Percentiles rank a stretch among this genome's conserved stretches.
These are phyloP conservation scores for Mimosa pudica DNA, from an alignment of 306 rosid genomes.

Conservation along the genomic window DNA sequence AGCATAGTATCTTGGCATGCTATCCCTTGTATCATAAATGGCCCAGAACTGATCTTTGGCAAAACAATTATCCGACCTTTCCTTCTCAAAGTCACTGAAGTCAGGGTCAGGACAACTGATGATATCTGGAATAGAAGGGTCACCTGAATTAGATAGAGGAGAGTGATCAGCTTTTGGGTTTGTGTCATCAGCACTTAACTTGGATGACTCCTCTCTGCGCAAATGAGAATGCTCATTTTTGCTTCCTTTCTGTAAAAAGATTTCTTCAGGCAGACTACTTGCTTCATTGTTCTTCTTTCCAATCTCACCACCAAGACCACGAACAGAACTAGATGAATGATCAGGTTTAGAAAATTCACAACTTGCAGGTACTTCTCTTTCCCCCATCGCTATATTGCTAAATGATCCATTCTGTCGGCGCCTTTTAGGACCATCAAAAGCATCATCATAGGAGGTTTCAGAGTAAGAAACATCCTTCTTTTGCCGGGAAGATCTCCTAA, in stretches of 20 bases:
- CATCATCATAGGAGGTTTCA: slow-evolving; percentile 42
- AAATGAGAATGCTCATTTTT: slow-evolving; percentile 38
- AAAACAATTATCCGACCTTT: slow-evolving; percentile 51
- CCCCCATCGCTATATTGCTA: slow-evolving; percentile 29
- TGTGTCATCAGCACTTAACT: slow-evolving; percentile 38
- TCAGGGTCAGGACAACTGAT: slow-evolving; percentile 66
- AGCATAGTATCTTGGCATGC: slow-evolving; percentile 93
- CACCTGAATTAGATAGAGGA: slow-evolving; percentile 36
- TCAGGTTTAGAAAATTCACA: slow-evolving; percentile 32
- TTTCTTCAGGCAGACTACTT: slow-evolving; percentile 37
- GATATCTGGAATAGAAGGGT: slow-evolving; percentile 28
- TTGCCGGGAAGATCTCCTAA: slow-evolving; percentile 52
- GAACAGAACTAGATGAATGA: slow-evolving; percentile 33
- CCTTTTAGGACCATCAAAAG: slow-evolving; percentile 49
- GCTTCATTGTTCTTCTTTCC: slow-evolving; percentile 31
- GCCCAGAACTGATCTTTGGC: slow-evolving; percentile 74
- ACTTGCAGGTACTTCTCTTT: slow-evolving; percentile 37
- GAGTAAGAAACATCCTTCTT: slow-evolving; percentile 48
- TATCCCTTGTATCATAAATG: slow-evolving; percentile 58
- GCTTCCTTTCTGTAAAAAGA: slow-evolving; percentile 30
- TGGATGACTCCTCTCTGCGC: slow-evolving; percentile 34
- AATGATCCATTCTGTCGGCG: slow-evolving; percentile 39
- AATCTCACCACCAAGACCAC: slow-evolving; percentile 23
- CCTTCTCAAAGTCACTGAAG: slow-evolving; percentile 69
- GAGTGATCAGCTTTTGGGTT: slow-evolving; percentile 30